phyloP scores from a whole-genome alignment of 257 asterid species.

The Lantana camara region DNA sequence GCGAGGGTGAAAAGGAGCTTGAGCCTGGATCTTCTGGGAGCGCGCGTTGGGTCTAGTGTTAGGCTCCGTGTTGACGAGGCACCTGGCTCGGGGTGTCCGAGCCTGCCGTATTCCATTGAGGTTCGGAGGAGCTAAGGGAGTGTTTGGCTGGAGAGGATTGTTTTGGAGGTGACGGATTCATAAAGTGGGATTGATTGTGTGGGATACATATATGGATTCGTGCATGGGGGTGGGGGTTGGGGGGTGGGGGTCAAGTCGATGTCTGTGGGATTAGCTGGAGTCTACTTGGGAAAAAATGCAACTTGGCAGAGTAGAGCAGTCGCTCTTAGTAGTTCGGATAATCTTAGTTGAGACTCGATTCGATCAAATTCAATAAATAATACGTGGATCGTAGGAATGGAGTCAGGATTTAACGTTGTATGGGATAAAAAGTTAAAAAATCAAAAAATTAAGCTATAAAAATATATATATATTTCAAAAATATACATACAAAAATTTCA shows the following conservation, averaged over 20 bases:
- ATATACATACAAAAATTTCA: too few relatives aligned
- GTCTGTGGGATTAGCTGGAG: conserved; percentile 39
- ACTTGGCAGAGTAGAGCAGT: neutral
- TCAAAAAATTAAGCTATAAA: too few relatives aligned
- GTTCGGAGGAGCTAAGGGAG: neutral
- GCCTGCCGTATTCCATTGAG: conserved; percentile 65
- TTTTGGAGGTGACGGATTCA: neutral
- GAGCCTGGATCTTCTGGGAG: conserved; percentile 40
- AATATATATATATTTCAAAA: too few relatives aligned
- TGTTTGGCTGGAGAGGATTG: neutral
- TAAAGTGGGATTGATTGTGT: conserved; percentile 2
- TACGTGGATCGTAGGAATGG: too few relatives aligned
- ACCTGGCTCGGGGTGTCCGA: conserved; percentile 47
- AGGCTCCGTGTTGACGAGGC: conserved; percentile 42
- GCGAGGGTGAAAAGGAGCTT: conserved; percentile 53
- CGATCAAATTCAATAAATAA: too few relatives aligned
- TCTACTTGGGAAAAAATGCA: conserved; percentile 21
- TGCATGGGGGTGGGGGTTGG: neutral
- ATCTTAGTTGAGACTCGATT: too few relatives aligned
- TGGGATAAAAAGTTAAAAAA: too few relatives aligned
- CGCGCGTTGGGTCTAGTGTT: conserved; percentile 32
- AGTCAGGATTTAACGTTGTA: too few relatives aligned
- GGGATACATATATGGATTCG: neutral
- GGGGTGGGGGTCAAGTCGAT: conserved; percentile 23
- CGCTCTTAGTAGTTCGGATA: too few relatives aligned